phyloP scores from a whole-genome alignment of 2,329 filamentous ascomycete genomes.

The Cryoendolithus antarcticus region DNA sequence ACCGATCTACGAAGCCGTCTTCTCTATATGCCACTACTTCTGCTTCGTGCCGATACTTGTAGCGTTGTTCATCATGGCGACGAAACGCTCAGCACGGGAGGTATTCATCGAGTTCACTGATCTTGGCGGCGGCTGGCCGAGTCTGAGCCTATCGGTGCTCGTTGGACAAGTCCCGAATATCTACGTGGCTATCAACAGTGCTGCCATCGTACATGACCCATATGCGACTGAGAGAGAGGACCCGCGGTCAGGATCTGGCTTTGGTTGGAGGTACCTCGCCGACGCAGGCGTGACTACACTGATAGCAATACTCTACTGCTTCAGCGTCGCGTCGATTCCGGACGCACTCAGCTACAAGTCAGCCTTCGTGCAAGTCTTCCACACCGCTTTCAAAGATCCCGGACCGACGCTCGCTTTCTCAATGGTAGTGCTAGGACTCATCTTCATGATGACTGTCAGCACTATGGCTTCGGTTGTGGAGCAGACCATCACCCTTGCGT shows the following conservation, averaged over 20 bases:
- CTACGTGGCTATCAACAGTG: slow-evolving; percentile 13
- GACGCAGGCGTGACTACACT: slow-evolving; percentile 12
- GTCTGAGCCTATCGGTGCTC: slow-evolving; percentile 17
- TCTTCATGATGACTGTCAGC: slow-evolving; percentile 2
- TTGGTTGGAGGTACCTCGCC: slow-evolving; percentile 17
- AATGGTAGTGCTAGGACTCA: slow-evolving; percentile 14
- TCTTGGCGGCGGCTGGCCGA: slow-evolving; percentile 24
- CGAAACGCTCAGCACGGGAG: slow-evolving; percentile 2
- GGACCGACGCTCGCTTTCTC: slow-evolving; percentile 12
- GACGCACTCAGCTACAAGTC: slow-evolving; percentile 8
- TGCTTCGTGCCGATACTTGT: slow-evolving; percentile 22
- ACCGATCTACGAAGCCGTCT: slow-evolving; percentile 19
- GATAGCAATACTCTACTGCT: slow-evolving; percentile 14
- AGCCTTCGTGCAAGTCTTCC: slow-evolving; percentile 16
- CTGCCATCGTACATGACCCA: slow-evolving; percentile 2
- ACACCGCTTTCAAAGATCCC: slow-evolving; percentile 11
- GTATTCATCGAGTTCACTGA: slow-evolving; percentile 3
- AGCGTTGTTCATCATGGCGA: slow-evolving; percentile 15
- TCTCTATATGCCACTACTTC: slow-evolving; percentile 21
- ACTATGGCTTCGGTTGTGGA: slow-evolving; percentile 1
- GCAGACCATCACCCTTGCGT: background rate
- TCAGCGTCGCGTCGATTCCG: slow-evolving; percentile 8
- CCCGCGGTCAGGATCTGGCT: slow-evolving; percentile 5
- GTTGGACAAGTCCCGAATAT: slow-evolving; percentile 20
- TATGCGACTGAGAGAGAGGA: too few species aligned